phyloP scores from a whole-genome alignment of 345 rosid genomes.

The Gossypium anomalum region DNA sequence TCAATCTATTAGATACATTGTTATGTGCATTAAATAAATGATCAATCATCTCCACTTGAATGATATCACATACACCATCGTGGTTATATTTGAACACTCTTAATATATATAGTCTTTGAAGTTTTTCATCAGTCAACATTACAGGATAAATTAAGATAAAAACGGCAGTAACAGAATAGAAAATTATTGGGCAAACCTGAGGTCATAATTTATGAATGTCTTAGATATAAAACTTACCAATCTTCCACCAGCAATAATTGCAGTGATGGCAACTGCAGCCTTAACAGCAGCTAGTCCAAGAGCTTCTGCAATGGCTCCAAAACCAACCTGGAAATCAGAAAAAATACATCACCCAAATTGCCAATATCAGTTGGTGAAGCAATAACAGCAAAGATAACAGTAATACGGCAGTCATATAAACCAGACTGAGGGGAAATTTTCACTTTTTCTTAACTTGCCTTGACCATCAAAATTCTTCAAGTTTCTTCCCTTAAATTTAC shows the following conservation, averaged over 20 bases:
- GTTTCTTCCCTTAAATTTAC: conserved; percentile 9
- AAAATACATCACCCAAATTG: conserved; percentile 14
- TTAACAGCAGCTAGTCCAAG: conserved; percentile 96
- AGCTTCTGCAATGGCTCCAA: conserved; percentile 98
- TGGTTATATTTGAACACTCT: conserved; percentile 1
- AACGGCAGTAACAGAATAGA: conserved; percentile 9
- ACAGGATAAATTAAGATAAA: conserved; percentile 13
- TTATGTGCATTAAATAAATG: conserved; percentile 5
- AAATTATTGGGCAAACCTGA: conserved; percentile 16
- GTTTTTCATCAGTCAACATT: conserved; percentile 15
- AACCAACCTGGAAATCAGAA: conserved; percentile 66
- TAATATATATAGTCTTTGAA: background rate
- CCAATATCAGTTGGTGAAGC: conserved; percentile 11
- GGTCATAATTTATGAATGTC: conserved; percentile 5
- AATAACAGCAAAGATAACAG: background rate
- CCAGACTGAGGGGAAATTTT: conserved; percentile 9
- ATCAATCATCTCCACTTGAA: conserved; percentile 4
- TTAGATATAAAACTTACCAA: conserved; percentile 50
- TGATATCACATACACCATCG: background rate
- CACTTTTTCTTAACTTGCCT: conserved; percentile 4
- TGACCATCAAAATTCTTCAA: conserved; percentile 1
- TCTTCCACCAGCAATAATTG: conserved; percentile 96
- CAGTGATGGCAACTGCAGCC: conserved; percentile 91
- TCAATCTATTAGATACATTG: background rate
- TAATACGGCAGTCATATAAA: conserved; percentile 5